Evolutionary conservation across 352 stramenopile species (phyloP), one percentile per base, ranked within the genome.

Genomic region (Globisporangium viniferum): DNA sequence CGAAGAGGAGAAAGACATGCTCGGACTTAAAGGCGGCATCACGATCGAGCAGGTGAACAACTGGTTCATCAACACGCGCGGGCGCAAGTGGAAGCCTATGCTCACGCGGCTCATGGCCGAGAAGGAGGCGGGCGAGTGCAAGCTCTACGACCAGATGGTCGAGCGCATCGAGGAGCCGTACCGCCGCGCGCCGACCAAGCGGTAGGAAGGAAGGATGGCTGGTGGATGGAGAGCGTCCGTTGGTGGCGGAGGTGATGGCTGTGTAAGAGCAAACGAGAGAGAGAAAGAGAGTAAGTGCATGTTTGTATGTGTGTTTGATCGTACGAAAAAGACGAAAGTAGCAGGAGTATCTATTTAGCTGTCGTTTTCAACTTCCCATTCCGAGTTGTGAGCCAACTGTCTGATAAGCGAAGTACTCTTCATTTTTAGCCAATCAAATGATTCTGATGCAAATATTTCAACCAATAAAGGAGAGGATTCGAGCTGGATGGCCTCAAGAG

Each of bases 11-110:
- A 95, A 95, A 75, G 77, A 87, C 24, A 80, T 73, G 71, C 76
- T 95, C 6, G 79, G 76, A n/a, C 57, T 59, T 7, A 59, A 89
- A 62, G 85, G 85, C 66, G 85, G 84, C 60, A 93, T 95, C 72
- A 91, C 88, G 27, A 70, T 95, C 66, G 86, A 95, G 63, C 88
- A 95, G 70, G 88, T 95, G 48, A 95, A 93, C 80, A 95, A 95
- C 66, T 95, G 88, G 88, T 95, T 95, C 64, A 93, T 95, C 68
- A 93, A 95, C 69, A 94, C 86, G 51, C 82, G 88, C 67, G 86
- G 84, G 4, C 80, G 88, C 64, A 93, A 93, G 80, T 95, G 88
- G 88, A 93, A 93, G 70, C 88, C 88, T 18, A 91, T 93, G 85
- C 73, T 95, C 18, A 84, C 81, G 64, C 68, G 78, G 31, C 75